phyloP scores from a whole-genome alignment of 2,329 filamentous ascomycete genomes.

The Aureobasidium sp. region DNA sequence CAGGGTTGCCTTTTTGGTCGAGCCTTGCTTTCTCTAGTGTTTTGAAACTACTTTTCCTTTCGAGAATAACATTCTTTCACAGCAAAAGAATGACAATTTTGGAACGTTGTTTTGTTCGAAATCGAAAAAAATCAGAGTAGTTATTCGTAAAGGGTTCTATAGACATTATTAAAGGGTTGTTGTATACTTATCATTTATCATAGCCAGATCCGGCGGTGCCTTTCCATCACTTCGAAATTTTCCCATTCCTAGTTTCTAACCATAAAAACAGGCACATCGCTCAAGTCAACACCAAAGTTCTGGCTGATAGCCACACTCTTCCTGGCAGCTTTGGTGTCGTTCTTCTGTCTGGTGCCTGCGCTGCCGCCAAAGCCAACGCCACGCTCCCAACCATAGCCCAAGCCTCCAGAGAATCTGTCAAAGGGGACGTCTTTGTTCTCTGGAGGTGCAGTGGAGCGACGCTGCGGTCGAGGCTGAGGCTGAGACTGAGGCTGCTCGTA shows the following conservation, averaged over 20 bases:
- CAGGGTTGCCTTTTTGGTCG: too few relatives aligned
- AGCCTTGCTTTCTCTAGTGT: too few relatives aligned
- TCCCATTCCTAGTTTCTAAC: slow-evolving; percentile 13
- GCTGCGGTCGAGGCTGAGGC: neutral
- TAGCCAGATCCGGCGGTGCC: neutral
- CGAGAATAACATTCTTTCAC: too few relatives aligned
- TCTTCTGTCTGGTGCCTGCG: slow-evolving; percentile 26
- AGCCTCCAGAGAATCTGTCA: slow-evolving; percentile 29
- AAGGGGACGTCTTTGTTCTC: slow-evolving; percentile 15
- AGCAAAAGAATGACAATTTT: too few relatives aligned
- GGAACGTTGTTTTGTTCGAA: too few relatives aligned
- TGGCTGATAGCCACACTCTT: slow-evolving; percentile 27
- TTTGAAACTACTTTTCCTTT: too few relatives aligned
- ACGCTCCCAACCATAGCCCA: slow-evolving; percentile 29
- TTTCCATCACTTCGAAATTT: neutral
- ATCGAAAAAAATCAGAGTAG: neutral
- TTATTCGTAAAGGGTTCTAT: neutral
- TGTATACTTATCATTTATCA: neutral
- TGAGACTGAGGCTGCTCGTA: neutral
- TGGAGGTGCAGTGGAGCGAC: neutral
- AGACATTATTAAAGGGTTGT: neutral
- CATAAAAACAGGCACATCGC: slow-evolving; percentile 33
- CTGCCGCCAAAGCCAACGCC: slow-evolving; percentile 27
- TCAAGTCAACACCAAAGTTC: slow-evolving; percentile 30
- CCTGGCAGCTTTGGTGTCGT: slow-evolving; percentile 20